Evolutionary conservation across 441 rosid species (phyloP), one percentile per base, ranked within the genome.

Genomic region (Brassica balearica): DNA sequence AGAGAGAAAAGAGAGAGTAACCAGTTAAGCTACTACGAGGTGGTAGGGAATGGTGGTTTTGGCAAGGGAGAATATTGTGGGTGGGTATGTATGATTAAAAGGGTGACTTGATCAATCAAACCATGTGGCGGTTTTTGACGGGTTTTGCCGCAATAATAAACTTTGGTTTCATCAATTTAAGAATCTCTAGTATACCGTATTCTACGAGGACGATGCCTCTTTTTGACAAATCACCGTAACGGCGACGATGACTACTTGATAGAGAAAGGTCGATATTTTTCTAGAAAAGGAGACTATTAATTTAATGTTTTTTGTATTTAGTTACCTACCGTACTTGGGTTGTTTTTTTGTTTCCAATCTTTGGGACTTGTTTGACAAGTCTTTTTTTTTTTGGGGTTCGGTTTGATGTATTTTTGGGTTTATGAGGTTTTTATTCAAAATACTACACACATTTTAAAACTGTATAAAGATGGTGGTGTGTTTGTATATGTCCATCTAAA

Each of bases 41-140:
- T 41, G 48, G 48, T 41, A 12, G 19, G 64, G 15, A 51, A 8
- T 14, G 34, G 56, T 58, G 73, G 77, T 78, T 65, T 77, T 56
- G 80, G 6, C 51, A n/a, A 68, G 0, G 34, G 38, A 62, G 65
- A 62, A 62, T 62, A 62, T 27, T 62, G 65, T 62, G 65, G 65
- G 65, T 61, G 65, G 64, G 63, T 61, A 60, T 56, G 61, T 17
- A 56, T 2, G 11, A 3, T 8, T 19, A 20, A 41, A 43, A 23
- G 11, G 11, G 11, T 12, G 19, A n/a, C 11, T 15, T 27, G 9
- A 73, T 32, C 77, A 74, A 74, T 65, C 77, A 65, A 74, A 74
- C 65, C 77, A 65, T n/a, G 77, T 74, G 65, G 73, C 77, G 81
- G 43, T 71, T 83, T 59, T 20, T 27, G 6, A 46, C 22, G 56